Conservation (phyloP, 306 rosid species). For the Carpinus viminea region DNA sequence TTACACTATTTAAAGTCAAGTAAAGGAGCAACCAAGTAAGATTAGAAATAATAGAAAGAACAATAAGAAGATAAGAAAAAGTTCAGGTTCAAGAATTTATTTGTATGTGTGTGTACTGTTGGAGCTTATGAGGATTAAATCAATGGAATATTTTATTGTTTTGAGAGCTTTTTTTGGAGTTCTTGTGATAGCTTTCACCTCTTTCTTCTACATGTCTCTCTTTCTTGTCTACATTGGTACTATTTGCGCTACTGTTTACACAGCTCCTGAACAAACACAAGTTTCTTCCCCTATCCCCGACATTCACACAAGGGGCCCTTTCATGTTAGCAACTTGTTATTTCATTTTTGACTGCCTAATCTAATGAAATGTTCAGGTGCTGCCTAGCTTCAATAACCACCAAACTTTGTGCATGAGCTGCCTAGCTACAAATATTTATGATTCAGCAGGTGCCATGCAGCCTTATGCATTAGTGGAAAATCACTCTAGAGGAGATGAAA, state of each 20-base stretch:
- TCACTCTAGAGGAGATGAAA: too few species aligned
- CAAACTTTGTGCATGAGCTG: background rate
- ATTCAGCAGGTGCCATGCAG: background rate
- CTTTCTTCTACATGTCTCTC: background rate
- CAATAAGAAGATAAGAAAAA: background rate
- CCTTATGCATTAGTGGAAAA: background rate
- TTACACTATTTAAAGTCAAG: background rate
- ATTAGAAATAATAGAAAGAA: background rate
- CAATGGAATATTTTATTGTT: background rate
- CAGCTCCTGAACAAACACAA: background rate
- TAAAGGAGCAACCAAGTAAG: background rate
- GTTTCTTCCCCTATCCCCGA: background rate
- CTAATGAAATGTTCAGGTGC: background rate
- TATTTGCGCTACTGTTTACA: background rate
- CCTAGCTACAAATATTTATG: background rate
- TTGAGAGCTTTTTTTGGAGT: background rate
- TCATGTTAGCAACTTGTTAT: background rate
- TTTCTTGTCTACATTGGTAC: background rate
- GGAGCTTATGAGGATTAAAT: background rate
- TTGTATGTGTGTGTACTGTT: background rate
- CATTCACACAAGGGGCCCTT: background rate
- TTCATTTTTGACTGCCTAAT: background rate
- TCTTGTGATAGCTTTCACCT: slow-evolving; percentile 8
- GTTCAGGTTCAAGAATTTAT: background rate
- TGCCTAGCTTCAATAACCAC: background rate